Conservation (phyloP, 768 basidiomycete species). For the Boletus huronensis region DNA sequence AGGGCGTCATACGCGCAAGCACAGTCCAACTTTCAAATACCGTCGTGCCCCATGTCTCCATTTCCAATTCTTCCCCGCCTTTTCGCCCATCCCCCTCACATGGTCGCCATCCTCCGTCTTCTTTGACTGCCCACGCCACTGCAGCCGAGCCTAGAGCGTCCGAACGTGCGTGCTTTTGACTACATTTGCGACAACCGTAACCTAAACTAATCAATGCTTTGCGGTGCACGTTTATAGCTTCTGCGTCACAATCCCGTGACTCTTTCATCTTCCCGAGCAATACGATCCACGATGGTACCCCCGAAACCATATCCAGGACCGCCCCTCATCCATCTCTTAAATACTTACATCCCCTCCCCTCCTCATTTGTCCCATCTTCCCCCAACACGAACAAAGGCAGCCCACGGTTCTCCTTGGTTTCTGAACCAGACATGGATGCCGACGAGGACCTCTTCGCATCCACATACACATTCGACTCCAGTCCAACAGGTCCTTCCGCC, state of each 20-base stretch:
- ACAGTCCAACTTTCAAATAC: constrained; percentile 65
- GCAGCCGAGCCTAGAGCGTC: constrained; percentile 17
- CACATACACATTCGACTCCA: constrained; percentile 28
- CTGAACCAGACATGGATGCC: constrained; percentile 22
- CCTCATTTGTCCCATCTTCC: constrained; percentile 26
- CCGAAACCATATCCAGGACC: constrained; percentile 20
- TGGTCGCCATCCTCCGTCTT: neutral
- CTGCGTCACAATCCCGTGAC: constrained; percentile 28
- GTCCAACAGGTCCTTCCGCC: constrained; percentile 6
- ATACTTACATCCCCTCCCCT: constrained; percentile 11
- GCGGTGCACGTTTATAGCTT: constrained; percentile 25
- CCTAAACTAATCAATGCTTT: constrained; percentile 5
- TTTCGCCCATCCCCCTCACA: neutral
- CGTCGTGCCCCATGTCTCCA: constrained; percentile 25
- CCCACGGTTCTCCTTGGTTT: constrained; percentile 22
- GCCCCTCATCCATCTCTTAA: constrained; percentile 17
- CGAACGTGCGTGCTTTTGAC: constrained; percentile 23
- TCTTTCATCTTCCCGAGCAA: constrained; percentile 40
- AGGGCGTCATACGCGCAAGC: constrained; percentile 59
- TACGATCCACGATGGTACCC: constrained; percentile 23
- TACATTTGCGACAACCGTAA: constrained; percentile 5
- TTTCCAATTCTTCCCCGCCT: neutral
- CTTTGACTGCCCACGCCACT: constrained; percentile 15
- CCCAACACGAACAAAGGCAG: constrained; percentile 22
- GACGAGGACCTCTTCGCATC: constrained; percentile 29